Evolutionary conservation across 805 yeast genomes (phyloP).

Genomic region (Saturnispora besseyi): DNA sequence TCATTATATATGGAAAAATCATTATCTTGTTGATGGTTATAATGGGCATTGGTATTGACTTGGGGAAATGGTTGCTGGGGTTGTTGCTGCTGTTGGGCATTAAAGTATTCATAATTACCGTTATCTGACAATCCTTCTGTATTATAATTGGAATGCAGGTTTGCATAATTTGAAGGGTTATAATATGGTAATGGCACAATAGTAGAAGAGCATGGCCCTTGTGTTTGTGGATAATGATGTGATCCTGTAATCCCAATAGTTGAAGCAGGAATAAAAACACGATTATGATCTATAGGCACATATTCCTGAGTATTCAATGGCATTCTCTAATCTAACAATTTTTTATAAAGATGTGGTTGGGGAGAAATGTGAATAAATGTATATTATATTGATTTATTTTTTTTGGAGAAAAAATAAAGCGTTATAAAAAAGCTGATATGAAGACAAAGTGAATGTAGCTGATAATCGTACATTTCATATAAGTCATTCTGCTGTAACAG

Average conservation of each 20-base stretch:
- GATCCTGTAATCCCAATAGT: not conserved
- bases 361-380: too few relatives aligned
- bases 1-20: not conserved
- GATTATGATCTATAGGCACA: not conserved
- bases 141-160: not conserved
- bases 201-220: not conserved
- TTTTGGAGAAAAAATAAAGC: too few relatives aligned
- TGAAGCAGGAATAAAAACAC: not conserved
- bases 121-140: not conserved
- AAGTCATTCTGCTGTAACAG: too few relatives aligned
- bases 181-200: not conserved
- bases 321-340: not conserved
- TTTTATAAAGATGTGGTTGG: not conserved
- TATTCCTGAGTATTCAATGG: not conserved
- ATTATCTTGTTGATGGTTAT: not conserved
- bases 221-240: not conserved
- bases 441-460: too few relatives aligned
- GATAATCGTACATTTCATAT: too few relatives aligned
- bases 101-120: not conserved
- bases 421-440: too few relatives aligned
- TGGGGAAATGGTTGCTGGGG: not conserved
- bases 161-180: not conserved
- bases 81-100: slow-evolving; percentile 2
- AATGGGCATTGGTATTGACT: not conserved
- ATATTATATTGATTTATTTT: too few relatives aligned